phyloP scores from a whole-genome alignment of 495 filamentous ascomycete genomes.

The Trichocladium antarcticum region DNA sequence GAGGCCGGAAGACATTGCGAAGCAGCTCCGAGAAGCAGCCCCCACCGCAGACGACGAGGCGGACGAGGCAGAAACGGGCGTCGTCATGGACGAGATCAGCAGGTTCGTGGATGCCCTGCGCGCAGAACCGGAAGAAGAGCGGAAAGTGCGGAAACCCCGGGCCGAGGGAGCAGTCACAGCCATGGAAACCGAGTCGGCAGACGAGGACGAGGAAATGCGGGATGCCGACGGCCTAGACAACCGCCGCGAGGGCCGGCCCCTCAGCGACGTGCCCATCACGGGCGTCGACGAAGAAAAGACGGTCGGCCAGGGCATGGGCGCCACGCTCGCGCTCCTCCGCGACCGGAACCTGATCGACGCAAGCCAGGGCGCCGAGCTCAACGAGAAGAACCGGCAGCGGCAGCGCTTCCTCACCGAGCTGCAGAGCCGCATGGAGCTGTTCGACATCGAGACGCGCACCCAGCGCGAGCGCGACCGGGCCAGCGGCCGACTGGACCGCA shows the following conservation, averaged over 20 bases:
- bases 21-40: conserved; percentile 66
- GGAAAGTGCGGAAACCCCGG: conserved; percentile 37
- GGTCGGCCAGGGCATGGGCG: conserved; percentile 65
- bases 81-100: conserved; percentile 88
- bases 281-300: conserved; percentile 79
- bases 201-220: conserved; percentile 41
- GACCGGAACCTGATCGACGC: conserved; percentile 70
- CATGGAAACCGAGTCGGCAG: conserved; percentile 42
- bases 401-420: conserved; percentile 77
- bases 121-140: conserved; percentile 53
- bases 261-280: conserved; percentile 41
- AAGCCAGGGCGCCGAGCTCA: conserved; percentile 49
- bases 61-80: conserved; percentile 49
- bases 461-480: conserved; percentile 81
- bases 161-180: conserved; percentile 31
- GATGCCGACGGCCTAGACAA: conserved; percentile 49
- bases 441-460: conserved; percentile 63
- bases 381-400: conserved; percentile 59
- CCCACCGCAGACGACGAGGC: conserved; percentile 26
- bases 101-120: conserved; percentile 85
- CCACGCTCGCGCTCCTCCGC: conserved; percentile 67
- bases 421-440: conserved; percentile 54
- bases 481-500: conserved; percentile 68
- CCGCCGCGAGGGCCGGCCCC: conserved; percentile 22
- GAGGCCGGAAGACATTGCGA: conserved; percentile 74